These are phyloP conservation scores for Phalaenopsis aphrodite DNA, from an alignment of 106 monocot genomes.

Conservation along the genomic window DNA sequence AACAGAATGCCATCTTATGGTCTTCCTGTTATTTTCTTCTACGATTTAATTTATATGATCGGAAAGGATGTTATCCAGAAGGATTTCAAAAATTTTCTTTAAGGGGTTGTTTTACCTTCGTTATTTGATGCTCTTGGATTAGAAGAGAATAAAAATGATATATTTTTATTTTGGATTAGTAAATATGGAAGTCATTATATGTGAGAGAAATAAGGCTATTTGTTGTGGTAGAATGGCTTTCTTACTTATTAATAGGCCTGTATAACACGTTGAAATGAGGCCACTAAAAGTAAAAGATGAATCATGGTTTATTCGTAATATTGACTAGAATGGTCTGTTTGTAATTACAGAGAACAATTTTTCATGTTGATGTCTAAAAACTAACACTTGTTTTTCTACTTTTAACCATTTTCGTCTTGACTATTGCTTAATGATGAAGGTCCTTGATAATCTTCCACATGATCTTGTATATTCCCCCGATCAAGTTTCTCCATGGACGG, in stretches of 20 bases:
- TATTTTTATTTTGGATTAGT: background rate
- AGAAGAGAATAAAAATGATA: background rate
- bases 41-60: background rate
- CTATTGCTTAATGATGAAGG: conserved; percentile 28
- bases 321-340: background rate
- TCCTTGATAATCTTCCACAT: conserved; percentile 99
- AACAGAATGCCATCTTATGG: background rate
- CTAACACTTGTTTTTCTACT: background rate
- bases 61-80: background rate
- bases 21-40: background rate
- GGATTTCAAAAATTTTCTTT: background rate
- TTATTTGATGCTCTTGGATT: background rate
- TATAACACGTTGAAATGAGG: background rate
- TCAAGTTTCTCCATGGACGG: conserved; percentile 84
- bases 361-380: background rate
- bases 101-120: background rate
- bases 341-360: background rate
- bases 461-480: conserved; percentile 79
- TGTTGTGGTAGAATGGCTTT: background rate
- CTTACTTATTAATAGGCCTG: background rate
- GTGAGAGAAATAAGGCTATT: background rate
- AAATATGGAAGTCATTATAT: background rate
- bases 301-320: background rate
- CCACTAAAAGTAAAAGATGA: background rate
- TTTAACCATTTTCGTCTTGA: background rate